Evolutionary conservation across 2,329 filamentous ascomycete genomes (phyloP).

Genomic region (Ophiostoma sp.): DNA sequence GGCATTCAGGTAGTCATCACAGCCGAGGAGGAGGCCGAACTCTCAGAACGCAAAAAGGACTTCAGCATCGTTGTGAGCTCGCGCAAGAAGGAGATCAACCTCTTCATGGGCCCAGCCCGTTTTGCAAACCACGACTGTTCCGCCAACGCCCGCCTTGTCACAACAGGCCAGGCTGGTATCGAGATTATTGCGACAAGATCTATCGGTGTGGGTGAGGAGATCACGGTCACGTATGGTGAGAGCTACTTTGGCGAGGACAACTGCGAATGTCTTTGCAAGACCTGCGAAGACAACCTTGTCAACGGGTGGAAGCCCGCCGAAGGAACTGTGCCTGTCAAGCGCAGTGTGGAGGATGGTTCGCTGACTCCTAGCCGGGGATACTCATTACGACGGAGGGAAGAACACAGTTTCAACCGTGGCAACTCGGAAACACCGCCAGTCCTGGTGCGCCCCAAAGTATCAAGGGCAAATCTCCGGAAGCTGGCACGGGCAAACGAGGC

Average conservation of each 20-base stretch:
- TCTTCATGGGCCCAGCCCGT: slow-evolving; percentile 90
- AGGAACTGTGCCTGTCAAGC: slow-evolving; percentile 43
- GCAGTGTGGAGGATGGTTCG: slow-evolving; percentile 50
- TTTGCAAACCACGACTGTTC: slow-evolving; percentile 97
- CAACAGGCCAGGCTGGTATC: slow-evolving; percentile 78
- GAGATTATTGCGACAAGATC: slow-evolving; percentile 78
- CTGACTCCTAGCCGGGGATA: slow-evolving; percentile 42
- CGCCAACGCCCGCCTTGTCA: slow-evolving; percentile 83
- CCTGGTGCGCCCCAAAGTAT: slow-evolving; percentile 48
- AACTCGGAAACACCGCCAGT: slow-evolving; percentile 54
- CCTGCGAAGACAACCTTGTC: slow-evolving; percentile 66
- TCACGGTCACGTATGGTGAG: slow-evolving; percentile 92
- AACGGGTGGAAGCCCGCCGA: slow-evolving; percentile 74
- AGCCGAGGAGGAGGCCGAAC: slow-evolving; percentile 77
- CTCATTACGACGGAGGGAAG: slow-evolving; percentile 51
- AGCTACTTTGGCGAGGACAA: slow-evolving; percentile 95
- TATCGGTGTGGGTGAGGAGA: slow-evolving; percentile 85
- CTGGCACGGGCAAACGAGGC: slow-evolving; percentile 14
- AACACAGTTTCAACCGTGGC: slow-evolving; percentile 40
- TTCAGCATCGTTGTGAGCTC: slow-evolving; percentile 97
- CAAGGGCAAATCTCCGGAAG: slow-evolving; percentile 34
- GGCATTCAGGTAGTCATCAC: slow-evolving; percentile 92
- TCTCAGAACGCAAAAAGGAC: slow-evolving; percentile 78
- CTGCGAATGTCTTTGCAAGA: slow-evolving; percentile 86
- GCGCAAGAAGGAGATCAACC: slow-evolving; percentile 78